These are phyloP conservation scores for Cinnamomum chago DNA, from an alignment of 164 flowering plant genomes.

Conservation along the genomic window DNA sequence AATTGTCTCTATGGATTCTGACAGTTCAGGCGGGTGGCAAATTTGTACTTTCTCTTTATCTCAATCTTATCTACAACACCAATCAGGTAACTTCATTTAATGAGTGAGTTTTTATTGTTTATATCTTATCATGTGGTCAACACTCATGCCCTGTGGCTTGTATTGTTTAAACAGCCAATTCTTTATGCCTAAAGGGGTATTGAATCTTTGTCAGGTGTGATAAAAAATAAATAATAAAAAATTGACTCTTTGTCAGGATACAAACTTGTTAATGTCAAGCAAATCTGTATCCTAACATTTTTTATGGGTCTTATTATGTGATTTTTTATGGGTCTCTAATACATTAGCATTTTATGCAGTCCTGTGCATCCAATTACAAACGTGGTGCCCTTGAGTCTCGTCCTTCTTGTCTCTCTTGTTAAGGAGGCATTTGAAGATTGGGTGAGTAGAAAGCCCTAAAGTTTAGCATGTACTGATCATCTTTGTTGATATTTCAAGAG, in stretches of 20 bases:
- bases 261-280: not conserved
- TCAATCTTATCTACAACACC: conserved; percentile 93
- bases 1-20: conserved; percentile 20
- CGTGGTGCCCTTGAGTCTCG: conserved; percentile 77
- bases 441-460: conserved; percentile 47
- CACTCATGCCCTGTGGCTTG: not conserved
- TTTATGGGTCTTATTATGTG: not conserved
- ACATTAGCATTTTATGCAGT: conserved; percentile 41
- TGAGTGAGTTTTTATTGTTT: not conserved
- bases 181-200: not conserved
- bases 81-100: conserved; percentile 52
- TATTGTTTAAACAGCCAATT: not conserved
- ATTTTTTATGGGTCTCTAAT: not conserved
- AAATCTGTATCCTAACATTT: not conserved
- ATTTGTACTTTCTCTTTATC: conserved; percentile 86
- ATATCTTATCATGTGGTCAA: not conserved
- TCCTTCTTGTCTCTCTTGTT: conserved; percentile 84
- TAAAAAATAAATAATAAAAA: no score
- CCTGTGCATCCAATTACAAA: conserved; percentile 92
- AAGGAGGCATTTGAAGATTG: conserved; percentile 99
- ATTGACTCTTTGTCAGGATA: not conserved
- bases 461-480: not conserved
- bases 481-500: not conserved
- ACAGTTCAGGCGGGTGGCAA: conserved; percentile 99
- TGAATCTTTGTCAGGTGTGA: not conserved